A percentile compares a stretch with the other conserved stretches of the same genome.
Conservation (phyloP, 257 asterid species). For the Lycium ferocissimum region DNA sequence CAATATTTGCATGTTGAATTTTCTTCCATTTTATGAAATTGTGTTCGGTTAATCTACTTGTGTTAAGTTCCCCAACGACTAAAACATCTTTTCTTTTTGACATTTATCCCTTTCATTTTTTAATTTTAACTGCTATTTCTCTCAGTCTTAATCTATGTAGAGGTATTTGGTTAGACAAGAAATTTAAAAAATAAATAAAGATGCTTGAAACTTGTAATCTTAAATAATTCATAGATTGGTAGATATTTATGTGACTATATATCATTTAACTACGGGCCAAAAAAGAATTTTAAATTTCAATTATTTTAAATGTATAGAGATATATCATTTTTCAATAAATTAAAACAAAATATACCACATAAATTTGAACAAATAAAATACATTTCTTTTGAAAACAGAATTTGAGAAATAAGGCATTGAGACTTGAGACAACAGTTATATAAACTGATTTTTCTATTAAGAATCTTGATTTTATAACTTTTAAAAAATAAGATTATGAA, state of each 20-base stretch:
- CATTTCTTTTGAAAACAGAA: not conserved
- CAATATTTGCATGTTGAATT: not conserved
- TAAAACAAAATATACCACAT: not conserved
- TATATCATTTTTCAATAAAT: not conserved
- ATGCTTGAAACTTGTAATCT: not conserved
- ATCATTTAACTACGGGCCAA: not conserved
- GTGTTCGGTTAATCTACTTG: not conserved
- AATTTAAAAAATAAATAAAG: not conserved
- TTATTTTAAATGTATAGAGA: not conserved
- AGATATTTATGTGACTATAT: not conserved
- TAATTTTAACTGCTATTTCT: not conserved
- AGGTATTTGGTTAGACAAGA: not conserved
- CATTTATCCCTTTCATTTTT: not conserved
- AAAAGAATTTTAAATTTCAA: not conserved
- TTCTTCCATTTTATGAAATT: constrained; percentile 10
- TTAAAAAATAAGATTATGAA: not conserved
- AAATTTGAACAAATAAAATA: no score
- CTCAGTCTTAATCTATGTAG: not conserved
- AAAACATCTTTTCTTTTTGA: not conserved
- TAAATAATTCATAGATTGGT: not conserved
- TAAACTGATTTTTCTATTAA: not conserved
- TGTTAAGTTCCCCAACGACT: not conserved
- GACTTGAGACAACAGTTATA: not conserved
- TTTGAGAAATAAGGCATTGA: not conserved
- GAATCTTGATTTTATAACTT: not conserved